Base-by-base conservation (phyloP, 164 flowering plant species). In the Echeveria elegans region DNA sequence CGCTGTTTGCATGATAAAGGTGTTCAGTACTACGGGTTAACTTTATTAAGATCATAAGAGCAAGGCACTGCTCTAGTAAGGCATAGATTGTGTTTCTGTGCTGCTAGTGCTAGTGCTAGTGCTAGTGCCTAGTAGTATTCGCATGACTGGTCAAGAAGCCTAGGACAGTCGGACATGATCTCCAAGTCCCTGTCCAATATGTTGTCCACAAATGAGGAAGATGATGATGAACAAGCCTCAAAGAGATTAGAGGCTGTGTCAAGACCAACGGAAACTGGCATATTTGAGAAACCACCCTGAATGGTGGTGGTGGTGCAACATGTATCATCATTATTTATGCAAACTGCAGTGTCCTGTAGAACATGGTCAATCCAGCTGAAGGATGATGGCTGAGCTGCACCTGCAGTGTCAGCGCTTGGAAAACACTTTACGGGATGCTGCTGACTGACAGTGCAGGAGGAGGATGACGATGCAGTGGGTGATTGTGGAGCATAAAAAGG, bases 161-260 rank as follows among this genome's bases (percentile, higher is more conserved):
- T 61, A 40, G 85, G 84, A 60, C 82, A 84, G 9, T 81, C 82
- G 34, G 79, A 74, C 50, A 65, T 67, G 75, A 89, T 81, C 75
- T 87, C 77, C 12, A 73, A 75, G 68, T 89, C 93, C 30, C 67
- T 74, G 71, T 84, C 85, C 78, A 92, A 71, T 61, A 92, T 81
- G 8, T 72, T 68, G 34, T 89, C 87, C 65, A 88, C 81, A 70
- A 92, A 92, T 3, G 94, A 66, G 24, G 85, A 74, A 5, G 86
- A 78, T 72, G 86, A 40, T 12, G 45, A 76, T 4, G 88, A 80
- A 74, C 77, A 68, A 52, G 37, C 47, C 60, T 53, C 16, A 2
- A 28, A 53, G 31, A 28, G 31, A 53, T 26, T 9, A 24, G 31
- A 26, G 60, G 45, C 14, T 32, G 18, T 30, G 48, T 66, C 15